Base-by-base conservation (phyloP, 768 basidiomycete species). In the Pulveroboletus sp. region DNA sequence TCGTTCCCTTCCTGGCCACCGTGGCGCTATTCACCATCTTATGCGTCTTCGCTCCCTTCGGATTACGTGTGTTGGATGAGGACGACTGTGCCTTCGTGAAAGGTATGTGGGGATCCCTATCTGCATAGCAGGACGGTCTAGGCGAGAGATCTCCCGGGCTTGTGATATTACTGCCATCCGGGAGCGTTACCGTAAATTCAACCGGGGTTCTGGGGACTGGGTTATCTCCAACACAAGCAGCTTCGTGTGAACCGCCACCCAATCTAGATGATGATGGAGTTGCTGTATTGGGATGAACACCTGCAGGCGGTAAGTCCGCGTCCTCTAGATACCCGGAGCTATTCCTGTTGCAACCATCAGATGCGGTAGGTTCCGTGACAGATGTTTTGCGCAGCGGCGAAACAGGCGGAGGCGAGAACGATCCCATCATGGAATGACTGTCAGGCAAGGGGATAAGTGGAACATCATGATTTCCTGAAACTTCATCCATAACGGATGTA, bases 21-120 rank as follows among this genome's bases (percentile, higher is more conserved):
- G 58, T 61, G 6, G 39, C 52, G 45, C 65, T 67, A 22, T 45
- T 50, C 32, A 59, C 64, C 10, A 60, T 56, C 48, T 58, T 63
- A 16, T 53, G 62, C 53, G 39, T 14, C 42, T 54, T 51, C 23
- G 43, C 23, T 29, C 39, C 51, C 34, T 44, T 49, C 2, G 43
- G 16, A 5, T 14, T 20, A 6, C 17, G 16, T 4, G 31, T 11
- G n/a, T 26, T 37, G 34, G 45, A 51, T 9, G 46, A 32, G 1
- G 49, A 46, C 24, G 45, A 27, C 30, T 43, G 39, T 12, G 11
- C 46, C 13, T 36, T 32, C 11, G 26, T 32, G 27, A 49, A 42
- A 43, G 32, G 41, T 20, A 37, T 19, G 32, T 42, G 31, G 29
- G 44, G 32, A 16, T 4, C 45, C 14, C 22, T 17, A 2, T 14